phyloP scores from a whole-genome alignment of 148 eudicot species.

The Rhododendron ferrugineum region DNA sequence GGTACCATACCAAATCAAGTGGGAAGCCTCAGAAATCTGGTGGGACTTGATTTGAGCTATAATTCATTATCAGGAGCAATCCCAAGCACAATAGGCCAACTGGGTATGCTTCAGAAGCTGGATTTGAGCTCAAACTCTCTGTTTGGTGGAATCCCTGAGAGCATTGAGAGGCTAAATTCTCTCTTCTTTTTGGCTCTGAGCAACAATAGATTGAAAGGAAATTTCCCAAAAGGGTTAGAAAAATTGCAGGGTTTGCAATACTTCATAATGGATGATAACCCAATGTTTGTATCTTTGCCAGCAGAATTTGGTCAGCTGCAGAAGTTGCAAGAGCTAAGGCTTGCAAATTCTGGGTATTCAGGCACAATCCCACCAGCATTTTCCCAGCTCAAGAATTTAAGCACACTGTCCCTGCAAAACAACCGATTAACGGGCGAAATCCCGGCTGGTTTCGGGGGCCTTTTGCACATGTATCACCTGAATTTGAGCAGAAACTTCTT shows the following conservation, averaged over 20 bases:
- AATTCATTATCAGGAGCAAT: conserved; percentile 49
- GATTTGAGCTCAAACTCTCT: conserved; percentile 70
- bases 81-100: conserved; percentile 52
- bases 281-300: conserved; percentile 53
- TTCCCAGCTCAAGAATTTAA: conserved; percentile 41
- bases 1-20: conserved; percentile 45
- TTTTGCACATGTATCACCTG: conserved; percentile 62
- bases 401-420: conserved; percentile 64
- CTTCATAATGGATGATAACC: conserved; percentile 69
- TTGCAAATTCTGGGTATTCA: conserved; percentile 56
- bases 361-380: conserved; percentile 46
- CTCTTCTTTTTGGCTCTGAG: conserved; percentile 59
- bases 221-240: conserved; percentile 35
- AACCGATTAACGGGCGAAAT: conserved; percentile 63
- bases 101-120: conserved; percentile 62
- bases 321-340: conserved; percentile 66
- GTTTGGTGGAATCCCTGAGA: conserved; percentile 43
- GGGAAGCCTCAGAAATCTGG: conserved; percentile 46
- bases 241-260: conserved; percentile 49
- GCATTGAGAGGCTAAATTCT: conserved; percentile 32
- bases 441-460: conserved; percentile 40
- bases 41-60: conserved; percentile 72
- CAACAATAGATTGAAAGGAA: conserved; percentile 45
- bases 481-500: conserved; percentile 67
- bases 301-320: conserved; percentile 36